Evolutionary conservation across 2,329 filamentous ascomycete species (phyloP), one percentile per base, ranked within the genome.

Genomic region (Biscogniauxia mediterranea): DNA sequence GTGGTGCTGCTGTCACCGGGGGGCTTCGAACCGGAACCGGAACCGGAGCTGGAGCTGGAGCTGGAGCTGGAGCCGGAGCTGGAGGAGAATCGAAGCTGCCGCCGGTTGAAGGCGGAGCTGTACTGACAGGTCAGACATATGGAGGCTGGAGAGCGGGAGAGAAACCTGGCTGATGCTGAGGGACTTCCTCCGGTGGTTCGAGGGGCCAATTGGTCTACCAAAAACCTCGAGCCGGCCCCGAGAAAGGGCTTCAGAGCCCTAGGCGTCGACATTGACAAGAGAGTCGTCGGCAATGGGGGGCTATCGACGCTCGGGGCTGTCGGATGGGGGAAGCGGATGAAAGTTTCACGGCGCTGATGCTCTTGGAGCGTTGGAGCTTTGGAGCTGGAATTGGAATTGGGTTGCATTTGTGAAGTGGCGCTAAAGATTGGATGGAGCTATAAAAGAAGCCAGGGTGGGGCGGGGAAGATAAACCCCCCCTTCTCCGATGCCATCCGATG

Each of bases 81-180:
- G 49, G 76, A 77, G 56, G 69, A 76, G 28, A 71, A 68, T 3
- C 71, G 72, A 5, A 68, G 62, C 46, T 62, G 68, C 21, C 64
- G 69, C 26, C 64, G 23, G 53, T 60, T 60, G 21, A 64, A 46
- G n/a, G 58, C 42, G 54, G 64, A 63, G 59, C 59, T 67, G 61
- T 68, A 61, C 9, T 63, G 66, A 49, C 69, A 76, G 54, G 64
- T 70, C 28, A 71, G 68, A 49, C 72, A 75, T 70, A 69, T 66
- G 38, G 71, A 60, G n/a, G 53, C 46, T 49, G 52, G 32, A n/a
- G 61, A 56, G 32, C 49, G 59, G 17, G 63, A 60, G 58, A 69
- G 53, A 63, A 71, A 70, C 61, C 68, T 72, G 60, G 58, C 59
- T 8, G 55, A 26, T 60, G 58, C 58, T 11, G 58, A 42, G 15